Evolutionary conservation across 495 filamentous ascomycete species (phyloP).

Genomic region (Niebla homalea): DNA sequence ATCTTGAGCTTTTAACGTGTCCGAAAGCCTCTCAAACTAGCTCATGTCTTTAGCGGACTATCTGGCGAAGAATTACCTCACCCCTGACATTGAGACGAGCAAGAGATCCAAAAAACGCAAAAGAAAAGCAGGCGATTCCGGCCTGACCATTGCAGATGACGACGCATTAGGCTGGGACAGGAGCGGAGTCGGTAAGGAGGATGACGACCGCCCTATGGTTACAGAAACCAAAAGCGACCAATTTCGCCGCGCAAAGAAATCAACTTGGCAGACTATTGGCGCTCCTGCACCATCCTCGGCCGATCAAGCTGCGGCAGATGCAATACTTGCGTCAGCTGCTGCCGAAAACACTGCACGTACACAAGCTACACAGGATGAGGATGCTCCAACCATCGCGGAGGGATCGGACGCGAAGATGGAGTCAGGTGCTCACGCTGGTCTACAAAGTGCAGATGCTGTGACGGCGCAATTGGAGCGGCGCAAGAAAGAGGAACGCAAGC

Average conservation of each 20-base stretch:
- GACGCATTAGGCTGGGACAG: conserved; percentile 62
- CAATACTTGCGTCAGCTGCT: conserved; percentile 64
- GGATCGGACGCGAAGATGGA: conserved; percentile 41
- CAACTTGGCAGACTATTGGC: conserved; percentile 62
- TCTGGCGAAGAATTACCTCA: conserved; percentile 89
- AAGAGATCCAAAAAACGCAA: conserved; percentile 84
- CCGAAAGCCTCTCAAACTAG: background rate
- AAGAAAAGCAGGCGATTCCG: conserved; percentile 34
- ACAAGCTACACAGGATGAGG: conserved; percentile 37
- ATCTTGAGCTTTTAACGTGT: background rate
- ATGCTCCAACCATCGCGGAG: conserved; percentile 27
- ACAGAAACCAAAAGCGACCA: conserved; percentile 41
- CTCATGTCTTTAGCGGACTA: conserved; percentile 60
- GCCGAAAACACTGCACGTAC: conserved; percentile 40
- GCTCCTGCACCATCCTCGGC: conserved; percentile 30
- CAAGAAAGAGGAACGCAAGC: conserved; percentile 25
- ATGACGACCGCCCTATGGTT: conserved; percentile 27
- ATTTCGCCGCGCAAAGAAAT: conserved; percentile 67
- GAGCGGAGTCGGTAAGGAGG: conserved; percentile 23
- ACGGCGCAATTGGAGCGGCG: conserved; percentile 51
- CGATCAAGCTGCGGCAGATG: conserved; percentile 60
- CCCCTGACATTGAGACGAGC: conserved; percentile 55
- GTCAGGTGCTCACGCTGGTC: conserved; percentile 69
- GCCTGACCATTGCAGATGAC: conserved; percentile 85
- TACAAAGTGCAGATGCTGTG: conserved; percentile 72